Evolutionary conservation across 345 rosid species (phyloP).

Genomic region (Noccaea bulbosa): DNA sequence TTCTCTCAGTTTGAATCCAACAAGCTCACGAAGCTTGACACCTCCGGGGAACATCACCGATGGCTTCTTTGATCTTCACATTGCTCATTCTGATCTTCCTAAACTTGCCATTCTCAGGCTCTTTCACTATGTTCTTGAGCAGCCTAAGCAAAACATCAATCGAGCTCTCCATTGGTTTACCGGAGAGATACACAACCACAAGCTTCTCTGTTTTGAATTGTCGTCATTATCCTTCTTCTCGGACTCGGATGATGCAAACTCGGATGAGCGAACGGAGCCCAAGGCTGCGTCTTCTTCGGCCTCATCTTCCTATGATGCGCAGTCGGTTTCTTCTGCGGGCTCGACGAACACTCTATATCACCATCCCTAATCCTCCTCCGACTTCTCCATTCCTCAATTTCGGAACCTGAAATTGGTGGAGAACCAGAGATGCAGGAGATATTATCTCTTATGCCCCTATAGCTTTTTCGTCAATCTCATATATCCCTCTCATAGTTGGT

Average conservation of each 20-base stretch:
- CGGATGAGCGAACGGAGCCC: conserved; percentile 44
- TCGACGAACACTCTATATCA: conserved; percentile 80
- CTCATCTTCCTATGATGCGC: conserved; percentile 92
- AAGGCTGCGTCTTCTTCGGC: conserved; percentile 79
- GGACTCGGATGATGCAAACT: conserved; percentile 23
- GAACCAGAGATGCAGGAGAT: too few relatives aligned
- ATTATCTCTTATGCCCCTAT: too few relatives aligned
- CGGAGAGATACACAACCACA: conserved; percentile 61
- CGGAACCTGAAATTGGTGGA: too few relatives aligned
- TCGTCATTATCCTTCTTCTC: conserved; percentile 34
- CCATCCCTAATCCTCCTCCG: conserved; percentile 48
- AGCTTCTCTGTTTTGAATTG: conserved; percentile 51
- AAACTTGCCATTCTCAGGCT: conserved; percentile 80
- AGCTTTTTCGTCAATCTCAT: too few relatives aligned
- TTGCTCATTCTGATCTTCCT: conserved; percentile 82
- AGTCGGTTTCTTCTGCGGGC: conserved; percentile 90
- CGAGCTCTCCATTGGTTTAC: conserved; percentile 63
- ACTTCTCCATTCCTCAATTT: too few relatives aligned
- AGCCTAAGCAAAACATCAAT: conserved; percentile 66
- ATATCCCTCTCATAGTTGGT: too few relatives aligned
- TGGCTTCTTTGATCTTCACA: conserved; percentile 79
- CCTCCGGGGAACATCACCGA: conserved; percentile 79
- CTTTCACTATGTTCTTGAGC: conserved; percentile 74
- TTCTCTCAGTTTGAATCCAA: conserved; percentile 73
- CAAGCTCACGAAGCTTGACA: conserved; percentile 69